These are phyloP conservation scores for Yamadazyma spencermartinsiae DNA, from an alignment of 1,139 yeast genomes.

Conservation along the genomic window DNA sequence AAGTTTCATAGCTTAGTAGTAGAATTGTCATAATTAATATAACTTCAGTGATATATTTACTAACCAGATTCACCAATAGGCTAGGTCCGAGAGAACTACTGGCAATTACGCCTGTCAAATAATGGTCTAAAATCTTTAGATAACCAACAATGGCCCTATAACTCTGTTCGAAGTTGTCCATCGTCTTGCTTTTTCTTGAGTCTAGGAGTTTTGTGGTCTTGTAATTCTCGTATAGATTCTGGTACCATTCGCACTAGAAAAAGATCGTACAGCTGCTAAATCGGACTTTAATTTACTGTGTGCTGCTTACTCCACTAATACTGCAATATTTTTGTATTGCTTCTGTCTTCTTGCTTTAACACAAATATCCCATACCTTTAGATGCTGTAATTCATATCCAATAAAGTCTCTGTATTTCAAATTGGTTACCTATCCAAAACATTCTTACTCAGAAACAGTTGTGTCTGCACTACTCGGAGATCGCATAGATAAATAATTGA, in stretches of 20 bases:
- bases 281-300: no score
- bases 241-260: background rate
- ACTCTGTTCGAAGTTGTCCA: background rate
- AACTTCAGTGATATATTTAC: constrained; percentile 42
- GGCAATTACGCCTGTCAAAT: constrained; percentile 5
- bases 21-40: constrained; percentile 21
- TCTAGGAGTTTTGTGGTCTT: background rate
- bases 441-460: no score
- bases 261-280: no score
- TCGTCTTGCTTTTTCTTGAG: background rate
- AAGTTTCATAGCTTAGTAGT: constrained; percentile 42
- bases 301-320: no score
- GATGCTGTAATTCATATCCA: no score
- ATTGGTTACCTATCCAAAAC: no score
- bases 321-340: no score
- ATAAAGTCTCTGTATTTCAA: no score
- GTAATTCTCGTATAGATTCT: background rate
- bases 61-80: constrained; percentile 20
- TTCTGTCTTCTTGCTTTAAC: no score
- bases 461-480: no score
- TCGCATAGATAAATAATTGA: no score
- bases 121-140: constrained; percentile 5
- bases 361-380: no score
- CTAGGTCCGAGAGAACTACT: constrained; percentile 11
- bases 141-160: constrained; percentile 2